phyloP scores from a whole-genome alignment of 2,329 filamentous ascomycete genomes.

The Hymenoscyphus salicellus region DNA sequence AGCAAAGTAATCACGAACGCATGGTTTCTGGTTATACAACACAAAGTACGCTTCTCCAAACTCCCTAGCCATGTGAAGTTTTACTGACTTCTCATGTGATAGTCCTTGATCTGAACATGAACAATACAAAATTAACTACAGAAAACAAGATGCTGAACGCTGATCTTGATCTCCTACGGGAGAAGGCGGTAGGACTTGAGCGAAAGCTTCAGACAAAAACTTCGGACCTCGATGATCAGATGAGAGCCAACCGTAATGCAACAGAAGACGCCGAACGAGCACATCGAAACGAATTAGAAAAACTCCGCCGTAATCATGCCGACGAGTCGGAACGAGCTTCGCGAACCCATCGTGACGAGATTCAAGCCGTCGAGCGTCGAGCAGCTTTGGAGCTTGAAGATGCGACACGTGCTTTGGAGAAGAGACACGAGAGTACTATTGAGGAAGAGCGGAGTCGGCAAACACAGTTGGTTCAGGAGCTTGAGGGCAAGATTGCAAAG shows the following conservation, averaged over 20 bases:
- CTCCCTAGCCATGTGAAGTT: neutral
- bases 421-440: conserved; percentile 46
- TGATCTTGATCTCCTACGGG: conserved; percentile 64
- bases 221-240: conserved; percentile 48
- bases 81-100: neutral
- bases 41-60: neutral
- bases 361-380: conserved; percentile 61
- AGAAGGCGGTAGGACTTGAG: conserved; percentile 27
- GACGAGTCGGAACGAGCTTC: conserved; percentile 57
- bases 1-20: conserved; percentile 70
- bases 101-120: conserved; percentile 49
- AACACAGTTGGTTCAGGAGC: conserved; percentile 62
- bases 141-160: conserved; percentile 55
- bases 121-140: conserved; percentile 32
- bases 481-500: conserved; percentile 52
- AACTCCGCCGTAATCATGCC: conserved; percentile 48
- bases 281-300: conserved; percentile 55
- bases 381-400: conserved; percentile 48
- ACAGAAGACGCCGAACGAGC: conserved; percentile 53
- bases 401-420: conserved; percentile 34
- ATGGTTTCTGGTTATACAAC: conserved; percentile 64
- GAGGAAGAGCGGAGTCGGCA: conserved; percentile 61
- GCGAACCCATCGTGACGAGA: conserved; percentile 63
- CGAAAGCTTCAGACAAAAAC: conserved; percentile 48
- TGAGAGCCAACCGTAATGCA: conserved; percentile 49